phyloP scores from a whole-genome alignment of 2,329 filamentous ascomycete species.

The Gremmenia infestans region DNA sequence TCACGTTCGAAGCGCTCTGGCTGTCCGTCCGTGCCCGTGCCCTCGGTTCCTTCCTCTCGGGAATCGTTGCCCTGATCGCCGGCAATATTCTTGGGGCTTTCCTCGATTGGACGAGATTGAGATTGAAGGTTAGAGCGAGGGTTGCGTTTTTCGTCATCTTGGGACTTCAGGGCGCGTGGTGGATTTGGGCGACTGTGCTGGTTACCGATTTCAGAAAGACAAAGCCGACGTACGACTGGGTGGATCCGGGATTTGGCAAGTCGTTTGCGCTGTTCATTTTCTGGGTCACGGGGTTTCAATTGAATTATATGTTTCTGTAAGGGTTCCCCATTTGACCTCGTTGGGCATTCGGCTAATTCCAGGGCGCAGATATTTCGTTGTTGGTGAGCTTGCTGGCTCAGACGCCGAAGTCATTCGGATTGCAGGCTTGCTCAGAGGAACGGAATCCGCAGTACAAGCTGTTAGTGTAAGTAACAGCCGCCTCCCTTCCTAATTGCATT shows the following conservation, averaged over 20 bases:
- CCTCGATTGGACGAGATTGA: conserved; percentile 20
- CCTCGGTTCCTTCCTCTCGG: conserved; percentile 65
- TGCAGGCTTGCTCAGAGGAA: conserved; percentile 62
- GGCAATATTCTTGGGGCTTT: conserved; percentile 58
- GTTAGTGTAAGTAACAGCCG: conserved; percentile 44
- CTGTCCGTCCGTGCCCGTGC: conserved; percentile 66
- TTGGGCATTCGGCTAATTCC: neutral
- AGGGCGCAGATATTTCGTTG: conserved; percentile 57
- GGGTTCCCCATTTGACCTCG: conserved; percentile 18
- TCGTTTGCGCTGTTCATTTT: conserved; percentile 65
- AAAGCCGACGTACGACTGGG: conserved; percentile 62
- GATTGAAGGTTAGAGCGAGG: conserved; percentile 24
- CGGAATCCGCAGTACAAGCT: conserved; percentile 69
- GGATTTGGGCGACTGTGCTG: conserved; percentile 65
- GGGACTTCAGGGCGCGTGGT: conserved; percentile 60
- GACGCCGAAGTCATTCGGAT: conserved; percentile 63
- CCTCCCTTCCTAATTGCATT: neutral
- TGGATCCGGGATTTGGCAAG: conserved; percentile 55
- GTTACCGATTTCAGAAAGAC: conserved; percentile 55
- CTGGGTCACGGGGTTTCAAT: conserved; percentile 61
- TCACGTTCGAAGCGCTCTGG: conserved; percentile 64
- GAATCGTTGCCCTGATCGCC: conserved; percentile 58
- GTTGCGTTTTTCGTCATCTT: conserved; percentile 27
- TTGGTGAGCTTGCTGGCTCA: conserved; percentile 57
- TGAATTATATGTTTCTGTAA: conserved; percentile 68